These are phyloP conservation scores for Russula ochroleuca DNA, from an alignment of 768 basidiomycete genomes.

Conservation along the genomic window DNA sequence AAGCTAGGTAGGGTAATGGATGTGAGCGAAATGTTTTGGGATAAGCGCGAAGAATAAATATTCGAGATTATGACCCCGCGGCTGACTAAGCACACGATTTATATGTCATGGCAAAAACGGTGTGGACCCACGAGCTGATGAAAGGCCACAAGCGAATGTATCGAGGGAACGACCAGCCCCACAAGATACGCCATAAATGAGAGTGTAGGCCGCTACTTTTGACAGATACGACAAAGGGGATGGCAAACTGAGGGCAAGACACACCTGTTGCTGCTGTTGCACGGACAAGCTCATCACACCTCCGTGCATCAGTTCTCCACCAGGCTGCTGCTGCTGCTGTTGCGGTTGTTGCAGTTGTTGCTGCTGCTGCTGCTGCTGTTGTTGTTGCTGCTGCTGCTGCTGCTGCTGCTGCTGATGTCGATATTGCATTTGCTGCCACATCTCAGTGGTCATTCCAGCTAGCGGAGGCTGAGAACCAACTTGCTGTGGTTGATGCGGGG, in stretches of 20 bases:
- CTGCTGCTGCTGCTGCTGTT: slow-evolving; percentile 18
- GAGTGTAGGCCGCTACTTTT: not conserved
- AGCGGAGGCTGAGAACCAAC: slow-evolving; percentile 22
- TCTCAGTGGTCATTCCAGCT: slow-evolving; percentile 23
- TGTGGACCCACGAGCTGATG: slow-evolving; percentile 21
- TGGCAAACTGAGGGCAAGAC: slow-evolving; percentile 3
- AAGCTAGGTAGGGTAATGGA: not conserved
- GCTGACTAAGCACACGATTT: slow-evolving; percentile 25
- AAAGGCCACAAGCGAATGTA: slow-evolving; percentile 1
- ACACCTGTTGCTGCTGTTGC: slow-evolving; percentile 21
- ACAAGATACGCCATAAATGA: not conserved
- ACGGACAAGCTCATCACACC: not conserved
- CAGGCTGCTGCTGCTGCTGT: slow-evolving; percentile 17
- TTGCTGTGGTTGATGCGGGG: slow-evolving; percentile 17
- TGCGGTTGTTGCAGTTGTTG: slow-evolving; percentile 17
- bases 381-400: slow-evolving; percentile 18
- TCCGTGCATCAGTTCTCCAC: slow-evolving; percentile 19
- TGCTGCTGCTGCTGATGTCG: slow-evolving; percentile 20
- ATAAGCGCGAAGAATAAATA: not conserved
- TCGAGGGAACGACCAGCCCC: not conserved
- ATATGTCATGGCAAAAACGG: slow-evolving; percentile 20
- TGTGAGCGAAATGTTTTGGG: slow-evolving; percentile 1
- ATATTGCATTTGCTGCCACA: slow-evolving; percentile 19
- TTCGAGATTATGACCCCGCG: not conserved
- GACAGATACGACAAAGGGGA: slow-evolving; percentile 1